Evolutionary conservation across 2,329 filamentous ascomycete genomes (phyloP).

Genomic region (Fusarium protoensiforme): DNA sequence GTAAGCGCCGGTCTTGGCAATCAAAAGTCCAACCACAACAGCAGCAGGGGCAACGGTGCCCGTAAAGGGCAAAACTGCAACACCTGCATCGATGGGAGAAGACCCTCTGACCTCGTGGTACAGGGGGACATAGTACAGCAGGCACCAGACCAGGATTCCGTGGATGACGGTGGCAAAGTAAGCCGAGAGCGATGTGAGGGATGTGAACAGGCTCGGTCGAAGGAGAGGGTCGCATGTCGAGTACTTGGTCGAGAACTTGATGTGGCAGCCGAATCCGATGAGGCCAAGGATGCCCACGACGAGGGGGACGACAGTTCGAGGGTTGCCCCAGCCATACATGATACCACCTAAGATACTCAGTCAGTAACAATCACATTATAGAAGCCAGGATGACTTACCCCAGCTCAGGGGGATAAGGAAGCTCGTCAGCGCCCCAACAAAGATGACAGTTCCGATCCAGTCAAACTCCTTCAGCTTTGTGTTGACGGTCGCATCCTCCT

Average conservation of each 20-base stretch:
- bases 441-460: conserved; percentile 70
- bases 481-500: conserved; percentile 11
- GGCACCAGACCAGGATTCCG: conserved; percentile 36
- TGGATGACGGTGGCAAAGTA: conserved; percentile 38
- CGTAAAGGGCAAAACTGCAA: conserved; percentile 67
- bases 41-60: conserved; percentile 73
- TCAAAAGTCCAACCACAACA: conserved; percentile 64
- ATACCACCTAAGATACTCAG: conserved; percentile 60
- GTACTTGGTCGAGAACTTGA: conserved; percentile 33
- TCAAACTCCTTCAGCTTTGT: conserved; percentile 58
- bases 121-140: conserved; percentile 36
- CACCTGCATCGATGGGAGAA: conserved; percentile 46
- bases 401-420: conserved; percentile 39
- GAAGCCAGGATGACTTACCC: conserved; percentile 14
- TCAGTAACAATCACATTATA: conserved; percentile 1
- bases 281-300: conserved; percentile 62
- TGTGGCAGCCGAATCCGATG: conserved; percentile 30
- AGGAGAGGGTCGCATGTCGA: conserved; percentile 37
- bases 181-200: conserved; percentile 33
- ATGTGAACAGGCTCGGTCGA: conserved; percentile 38
- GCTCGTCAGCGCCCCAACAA: conserved; percentile 67
- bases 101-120: conserved; percentile 38
- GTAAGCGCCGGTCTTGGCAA: conserved; percentile 68
- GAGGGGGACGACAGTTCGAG: conserved; percentile 70
- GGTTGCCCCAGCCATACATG: conserved; percentile 72